These are phyloP conservation scores for Scortechinia acanthostroma DNA, from an alignment of 2,329 filamentous ascomycete species.

Conservation along the genomic window DNA sequence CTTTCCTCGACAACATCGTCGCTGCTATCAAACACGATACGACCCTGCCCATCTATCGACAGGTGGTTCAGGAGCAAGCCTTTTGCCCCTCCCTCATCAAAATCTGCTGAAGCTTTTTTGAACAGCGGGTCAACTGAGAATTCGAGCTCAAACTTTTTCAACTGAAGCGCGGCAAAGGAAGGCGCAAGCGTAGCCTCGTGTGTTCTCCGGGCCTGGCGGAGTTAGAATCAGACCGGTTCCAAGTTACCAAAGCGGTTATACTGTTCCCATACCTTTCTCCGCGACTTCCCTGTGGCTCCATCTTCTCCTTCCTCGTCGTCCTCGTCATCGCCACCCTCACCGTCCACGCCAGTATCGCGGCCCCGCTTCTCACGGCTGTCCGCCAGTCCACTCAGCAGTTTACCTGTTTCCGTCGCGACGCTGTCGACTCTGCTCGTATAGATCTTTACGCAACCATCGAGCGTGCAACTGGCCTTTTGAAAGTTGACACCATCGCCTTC, in stretches of 20 bases:
- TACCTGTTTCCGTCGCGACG: conserved; percentile 93
- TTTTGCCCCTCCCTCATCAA: conserved; percentile 95
- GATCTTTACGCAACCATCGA: conserved; percentile 98
- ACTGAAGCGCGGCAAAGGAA: conserved; percentile 78
- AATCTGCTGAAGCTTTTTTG: conserved; percentile 97
- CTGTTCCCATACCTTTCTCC: neutral
- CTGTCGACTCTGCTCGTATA: conserved; percentile 98
- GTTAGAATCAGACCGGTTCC: too few relatives aligned
- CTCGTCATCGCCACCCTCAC: conserved; percentile 50
- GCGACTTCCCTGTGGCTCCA: conserved; percentile 46
- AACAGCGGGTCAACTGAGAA: conserved; percentile 97
- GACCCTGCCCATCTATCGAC: conserved; percentile 84
- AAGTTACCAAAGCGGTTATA: too few relatives aligned
- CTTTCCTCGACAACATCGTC: conserved; percentile 14
- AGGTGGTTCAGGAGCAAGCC: conserved; percentile 90
- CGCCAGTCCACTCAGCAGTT: conserved; percentile 84
- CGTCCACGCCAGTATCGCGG: conserved; percentile 48
- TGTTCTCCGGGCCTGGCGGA: conserved; percentile 40
- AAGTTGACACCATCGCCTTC: conserved; percentile 98
- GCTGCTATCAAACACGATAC: conserved; percentile 97
- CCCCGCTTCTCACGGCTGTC: conserved; percentile 77
- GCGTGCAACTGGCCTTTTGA: conserved; percentile 92
- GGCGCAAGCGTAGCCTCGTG: conserved; percentile 89
- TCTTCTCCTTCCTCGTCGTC: conserved; percentile 48
- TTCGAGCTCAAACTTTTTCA: conserved; percentile 96